phyloP scores from a whole-genome alignment of 1,284 basidiomycete genomes.

The Sparassis latifolia region DNA sequence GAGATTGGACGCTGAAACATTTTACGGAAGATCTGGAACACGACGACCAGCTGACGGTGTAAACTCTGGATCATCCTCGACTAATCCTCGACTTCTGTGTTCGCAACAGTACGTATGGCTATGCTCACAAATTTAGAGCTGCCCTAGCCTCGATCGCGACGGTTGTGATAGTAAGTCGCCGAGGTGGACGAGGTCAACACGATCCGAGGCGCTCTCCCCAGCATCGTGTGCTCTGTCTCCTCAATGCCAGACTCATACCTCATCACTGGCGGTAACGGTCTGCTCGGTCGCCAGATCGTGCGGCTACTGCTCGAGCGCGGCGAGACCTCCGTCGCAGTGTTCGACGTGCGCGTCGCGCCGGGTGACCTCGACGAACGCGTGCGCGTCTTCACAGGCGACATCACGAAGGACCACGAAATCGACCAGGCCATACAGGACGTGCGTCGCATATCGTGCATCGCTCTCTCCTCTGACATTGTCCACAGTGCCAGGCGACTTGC shows the following conservation, averaged over 20 bases:
- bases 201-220: too few relatives aligned
- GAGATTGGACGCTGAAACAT: too few relatives aligned
- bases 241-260: slow-evolving; percentile 23
- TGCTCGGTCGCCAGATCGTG: slow-evolving; percentile 52
- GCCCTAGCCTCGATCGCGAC: too few relatives aligned
- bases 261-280: slow-evolving; percentile 50
- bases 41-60: too few relatives aligned
- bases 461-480: not conserved
- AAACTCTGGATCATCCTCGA: too few relatives aligned
- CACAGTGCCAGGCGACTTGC: slow-evolving; percentile 36
- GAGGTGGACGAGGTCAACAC: too few relatives aligned
- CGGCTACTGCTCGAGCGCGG: slow-evolving; percentile 41
- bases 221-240: too few relatives aligned
- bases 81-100: too few relatives aligned
- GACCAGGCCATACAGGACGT: slow-evolving; percentile 39
- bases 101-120: too few relatives aligned
- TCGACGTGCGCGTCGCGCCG: slow-evolving; percentile 47
- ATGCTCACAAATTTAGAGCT: too few relatives aligned
- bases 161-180: too few relatives aligned
- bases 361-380: slow-evolving; percentile 38
- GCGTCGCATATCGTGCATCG: not conserved
- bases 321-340: slow-evolving; percentile 40
- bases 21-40: too few relatives aligned
- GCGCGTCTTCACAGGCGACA: slow-evolving; percentile 44
- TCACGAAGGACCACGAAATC: slow-evolving; percentile 39